phyloP scores from a whole-genome alignment of 176 grass and related monocot species.

The Alopecurus myosuroides region DNA sequence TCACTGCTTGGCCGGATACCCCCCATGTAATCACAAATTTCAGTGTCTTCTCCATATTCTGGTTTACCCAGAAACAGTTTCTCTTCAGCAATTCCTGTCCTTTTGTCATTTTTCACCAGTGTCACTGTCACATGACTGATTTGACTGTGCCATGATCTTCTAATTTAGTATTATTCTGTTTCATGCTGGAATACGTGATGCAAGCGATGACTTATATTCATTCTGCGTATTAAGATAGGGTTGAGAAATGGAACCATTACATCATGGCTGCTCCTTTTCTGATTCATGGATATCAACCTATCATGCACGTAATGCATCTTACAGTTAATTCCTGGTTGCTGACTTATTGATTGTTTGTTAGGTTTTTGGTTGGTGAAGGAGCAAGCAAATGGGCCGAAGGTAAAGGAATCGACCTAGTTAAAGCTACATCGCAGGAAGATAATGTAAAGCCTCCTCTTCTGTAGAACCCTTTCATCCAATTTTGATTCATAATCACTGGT shows the following conservation, averaged over 20 bases:
- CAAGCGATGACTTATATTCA: not conserved
- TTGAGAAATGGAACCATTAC: not conserved
- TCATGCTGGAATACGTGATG: slow-evolving; percentile 15
- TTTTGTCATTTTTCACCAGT: not conserved
- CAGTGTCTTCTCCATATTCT: not conserved
- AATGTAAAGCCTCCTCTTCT: slow-evolving; percentile 36
- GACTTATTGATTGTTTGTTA: slow-evolving; percentile 27
- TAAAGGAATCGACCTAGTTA: slow-evolving; percentile 56
- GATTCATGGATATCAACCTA: not conserved
- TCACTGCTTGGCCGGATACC: slow-evolving; percentile 91
- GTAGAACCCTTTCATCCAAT: not conserved
- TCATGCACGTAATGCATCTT: not conserved
- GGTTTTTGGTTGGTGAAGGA: slow-evolving; percentile 92
- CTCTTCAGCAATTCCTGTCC: not conserved
- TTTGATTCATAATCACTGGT: not conserved
- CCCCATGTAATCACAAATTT: slow-evolving; percentile 75
- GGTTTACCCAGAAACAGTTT: not conserved
- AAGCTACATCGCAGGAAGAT: slow-evolving; percentile 39
- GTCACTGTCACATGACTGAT: not conserved
- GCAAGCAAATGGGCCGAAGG: slow-evolving; percentile 72
- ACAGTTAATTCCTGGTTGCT: not conserved
- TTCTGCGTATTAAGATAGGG: slow-evolving; percentile 1
- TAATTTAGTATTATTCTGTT: not conserved
- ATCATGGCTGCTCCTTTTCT: not conserved
- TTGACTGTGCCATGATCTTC: not conserved